phyloP scores from a whole-genome alignment of 2,329 filamentous ascomycete genomes.

The Arthroderma sp. region DNA sequence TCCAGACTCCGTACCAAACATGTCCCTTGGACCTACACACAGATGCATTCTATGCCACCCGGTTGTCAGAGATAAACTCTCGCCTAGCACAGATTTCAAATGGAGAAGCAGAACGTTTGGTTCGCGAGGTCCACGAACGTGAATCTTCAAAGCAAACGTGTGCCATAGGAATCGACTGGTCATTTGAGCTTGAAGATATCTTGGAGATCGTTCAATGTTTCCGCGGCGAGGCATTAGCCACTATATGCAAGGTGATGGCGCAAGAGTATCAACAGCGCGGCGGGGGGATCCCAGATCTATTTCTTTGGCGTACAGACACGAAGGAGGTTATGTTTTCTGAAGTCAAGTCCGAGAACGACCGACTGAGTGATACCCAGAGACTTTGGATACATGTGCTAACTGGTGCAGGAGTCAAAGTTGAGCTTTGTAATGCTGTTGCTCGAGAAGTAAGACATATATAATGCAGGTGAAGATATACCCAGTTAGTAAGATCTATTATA shows the following conservation, averaged over 20 bases:
- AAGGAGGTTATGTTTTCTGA: constrained; percentile 62
- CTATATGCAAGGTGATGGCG: constrained; percentile 83
- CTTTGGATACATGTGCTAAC: constrained; percentile 93
- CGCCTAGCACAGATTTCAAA: constrained; percentile 79
- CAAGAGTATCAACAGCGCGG: constrained; percentile 84
- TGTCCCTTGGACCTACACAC: constrained; percentile 87
- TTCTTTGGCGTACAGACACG: constrained; percentile 59
- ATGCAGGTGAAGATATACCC: background rate
- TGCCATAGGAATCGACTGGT: constrained; percentile 86
- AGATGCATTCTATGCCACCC: constrained; percentile 75
- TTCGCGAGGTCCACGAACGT: constrained; percentile 53
- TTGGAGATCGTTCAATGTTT: constrained; percentile 69
- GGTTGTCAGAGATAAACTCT: constrained; percentile 80
- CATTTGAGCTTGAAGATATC: constrained; percentile 66
- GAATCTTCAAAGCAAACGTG: constrained; percentile 63
- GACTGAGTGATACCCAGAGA: constrained; percentile 86
- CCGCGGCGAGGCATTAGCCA: constrained; percentile 62
- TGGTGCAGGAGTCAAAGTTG: constrained; percentile 71
- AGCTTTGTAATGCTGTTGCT: constrained; percentile 57
- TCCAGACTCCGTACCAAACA: constrained; percentile 89
- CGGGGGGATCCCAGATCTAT: constrained; percentile 80
- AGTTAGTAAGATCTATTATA: background rate
- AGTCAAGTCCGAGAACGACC: constrained; percentile 78
- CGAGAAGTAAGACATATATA: constrained; percentile 34
- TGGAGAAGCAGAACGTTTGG: constrained; percentile 54